These are phyloP conservation scores for Trametes sanguinea DNA, from an alignment of 768 basidiomycete species.

Conservation along the genomic window DNA sequence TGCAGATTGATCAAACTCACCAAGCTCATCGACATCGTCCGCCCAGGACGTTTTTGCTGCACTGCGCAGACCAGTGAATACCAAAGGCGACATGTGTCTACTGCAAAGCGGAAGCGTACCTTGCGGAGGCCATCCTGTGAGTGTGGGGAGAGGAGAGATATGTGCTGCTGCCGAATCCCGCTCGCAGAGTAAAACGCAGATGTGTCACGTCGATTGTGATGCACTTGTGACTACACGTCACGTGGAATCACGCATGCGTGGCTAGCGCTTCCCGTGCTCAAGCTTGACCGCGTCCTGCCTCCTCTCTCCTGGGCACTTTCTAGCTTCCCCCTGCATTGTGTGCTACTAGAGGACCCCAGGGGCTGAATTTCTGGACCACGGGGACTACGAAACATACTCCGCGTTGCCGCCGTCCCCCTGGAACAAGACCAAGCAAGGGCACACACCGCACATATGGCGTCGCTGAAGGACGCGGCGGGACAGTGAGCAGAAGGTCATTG, in stretches of 20 bases:
- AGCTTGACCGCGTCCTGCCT: no score
- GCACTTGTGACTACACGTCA: neutral
- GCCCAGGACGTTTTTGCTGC: constrained; percentile 79
- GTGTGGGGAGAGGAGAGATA: constrained; percentile 13
- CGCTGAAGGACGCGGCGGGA: neutral
- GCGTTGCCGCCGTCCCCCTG: no score
- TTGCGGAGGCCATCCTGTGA: constrained; percentile 17
- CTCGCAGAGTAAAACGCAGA: constrained; percentile 14
- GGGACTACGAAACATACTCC: no score
- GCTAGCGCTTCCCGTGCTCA: no score
- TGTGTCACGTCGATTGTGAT: constrained; percentile 1
- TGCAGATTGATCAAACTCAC: constrained; percentile 35
- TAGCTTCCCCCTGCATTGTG: no score
- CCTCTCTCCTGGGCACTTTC: no score
- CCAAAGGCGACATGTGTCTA: no score
- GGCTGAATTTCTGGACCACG: no score
- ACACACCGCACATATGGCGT: constrained; percentile 3
- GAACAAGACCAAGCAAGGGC: no score
- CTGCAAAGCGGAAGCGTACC: neutral
- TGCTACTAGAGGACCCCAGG: no score
- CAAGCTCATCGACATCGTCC: constrained; percentile 81
- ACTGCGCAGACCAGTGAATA: constrained; percentile 10
- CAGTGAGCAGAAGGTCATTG: constrained; percentile 22
- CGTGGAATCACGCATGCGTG: neutral
- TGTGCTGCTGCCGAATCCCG: neutral